Base-by-base conservation (phyloP, 306 rosid genomes). In the Casuarina glauca region DNA sequence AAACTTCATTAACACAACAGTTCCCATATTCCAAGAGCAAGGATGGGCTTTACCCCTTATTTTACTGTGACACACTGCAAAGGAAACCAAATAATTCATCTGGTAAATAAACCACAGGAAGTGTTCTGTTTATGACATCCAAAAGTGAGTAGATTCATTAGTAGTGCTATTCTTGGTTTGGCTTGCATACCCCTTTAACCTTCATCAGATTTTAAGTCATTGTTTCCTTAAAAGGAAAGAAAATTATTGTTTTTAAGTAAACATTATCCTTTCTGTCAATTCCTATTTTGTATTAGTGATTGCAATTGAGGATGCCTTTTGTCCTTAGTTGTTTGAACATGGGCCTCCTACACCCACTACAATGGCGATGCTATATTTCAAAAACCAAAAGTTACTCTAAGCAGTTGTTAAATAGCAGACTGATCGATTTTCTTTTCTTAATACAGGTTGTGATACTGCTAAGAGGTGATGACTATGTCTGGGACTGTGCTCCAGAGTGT, bases 361-460 rank as follows among this genome's bases (percentile, higher is more conserved):
- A 44, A 69, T 58, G 45, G 36, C n/a, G 32, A 45, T 55, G 81
- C 81, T 45, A 63, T 16, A 38, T 36, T 63, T 8, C 0, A 19
- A 20, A 11, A 20, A 51, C 4, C 16, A 6, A 71, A 48, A 46
- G 48, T 52, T 73, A 53, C 69, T 75, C 3, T 46, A 70, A 44
- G 35, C 12, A 1, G 62, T 35, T 77, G 51, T 62, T 6, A 32
- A 6, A 70, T 62, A 45, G 45, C 42, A 67, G 51, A 69, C 63
- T 57, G 60, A 66, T 69, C 77, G 15, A 63, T 46, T n/a, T 76
- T 72, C 41, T 70, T 10, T 60, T 17, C 66, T 79, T 77, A 35
- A 4, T 74, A 76, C 88, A 91, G 97, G 82, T 89, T 42, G 81
- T 68, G 46, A 42, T 87, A 43, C 79, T 91, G 76, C 87, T 94